phyloP scores from a whole-genome alignment of 352 stramenopile genomes.

The Globisporangium polare region DNA sequence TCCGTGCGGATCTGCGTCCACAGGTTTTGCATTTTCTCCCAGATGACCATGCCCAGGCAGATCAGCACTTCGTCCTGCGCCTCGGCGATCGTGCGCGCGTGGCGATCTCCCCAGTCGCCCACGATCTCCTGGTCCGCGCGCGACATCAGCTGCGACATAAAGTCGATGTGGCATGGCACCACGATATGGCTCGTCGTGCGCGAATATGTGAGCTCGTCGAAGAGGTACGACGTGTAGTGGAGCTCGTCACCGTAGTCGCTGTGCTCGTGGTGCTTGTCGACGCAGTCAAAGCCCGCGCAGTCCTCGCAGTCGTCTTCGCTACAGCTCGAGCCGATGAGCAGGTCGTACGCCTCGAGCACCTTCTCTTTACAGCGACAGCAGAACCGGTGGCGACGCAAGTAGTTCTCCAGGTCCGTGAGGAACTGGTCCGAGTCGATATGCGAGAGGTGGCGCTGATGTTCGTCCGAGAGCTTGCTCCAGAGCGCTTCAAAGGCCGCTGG shows the following conservation, averaged over 20 bases:
- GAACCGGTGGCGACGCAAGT: constrained; percentile 82
- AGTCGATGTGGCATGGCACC: constrained; percentile 83
- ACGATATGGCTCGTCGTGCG: constrained; percentile 78
- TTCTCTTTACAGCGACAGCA: constrained; percentile 88
- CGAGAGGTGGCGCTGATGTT: constrained; percentile 77
- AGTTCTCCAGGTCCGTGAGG: constrained; percentile 78
- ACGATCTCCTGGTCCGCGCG: constrained; percentile 81
- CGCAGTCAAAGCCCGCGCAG: constrained; percentile 74
- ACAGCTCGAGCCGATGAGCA: constrained; percentile 80
- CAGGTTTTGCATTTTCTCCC: constrained; percentile 84
- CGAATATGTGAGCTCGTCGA: constrained; percentile 83
- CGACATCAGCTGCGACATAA: constrained; percentile 82
- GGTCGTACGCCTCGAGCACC: constrained; percentile 83
- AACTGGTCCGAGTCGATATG: constrained; percentile 88
- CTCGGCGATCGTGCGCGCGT: constrained; percentile 81
- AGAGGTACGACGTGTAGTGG: constrained; percentile 84
- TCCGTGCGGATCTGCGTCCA: constrained; percentile 76
- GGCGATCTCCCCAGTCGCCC: constrained; percentile 76
- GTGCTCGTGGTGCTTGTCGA: constrained; percentile 69
- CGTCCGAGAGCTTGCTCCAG: constrained; percentile 73
- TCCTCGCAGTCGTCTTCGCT: constrained; percentile 86
- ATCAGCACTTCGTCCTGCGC: constrained; percentile 86
- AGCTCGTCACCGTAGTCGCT: constrained; percentile 77
- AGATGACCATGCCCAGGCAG: constrained; percentile 85
- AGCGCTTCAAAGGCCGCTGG: constrained; percentile 72